A percentile compares a stretch with the other conserved stretches of the same genome.
Conservation (phyloP, 371 early-diverging fungal species). For the Basidiobolus meristosporus region DNA sequence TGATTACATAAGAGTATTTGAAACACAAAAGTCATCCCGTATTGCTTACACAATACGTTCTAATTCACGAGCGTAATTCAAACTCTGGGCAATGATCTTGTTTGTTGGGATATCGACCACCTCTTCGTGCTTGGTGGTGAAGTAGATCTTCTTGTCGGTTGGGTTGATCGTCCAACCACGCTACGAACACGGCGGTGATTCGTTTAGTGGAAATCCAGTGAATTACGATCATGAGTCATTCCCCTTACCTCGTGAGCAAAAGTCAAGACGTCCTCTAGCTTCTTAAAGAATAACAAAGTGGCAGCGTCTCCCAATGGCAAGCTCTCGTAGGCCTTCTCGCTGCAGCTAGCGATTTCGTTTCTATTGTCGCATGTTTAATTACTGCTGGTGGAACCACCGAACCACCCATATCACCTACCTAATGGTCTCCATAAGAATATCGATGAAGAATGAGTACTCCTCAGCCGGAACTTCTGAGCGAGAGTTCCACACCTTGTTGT, state of each 20-base stretch:
- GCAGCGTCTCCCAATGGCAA: slow-evolving; percentile 77
- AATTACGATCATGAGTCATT: background rate
- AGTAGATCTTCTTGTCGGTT: slow-evolving; percentile 59
- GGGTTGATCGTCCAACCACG: slow-evolving; percentile 74
- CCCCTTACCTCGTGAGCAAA: slow-evolving; percentile 53
- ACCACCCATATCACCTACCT: slow-evolving; percentile 25
- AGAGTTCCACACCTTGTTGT: slow-evolving; percentile 86
- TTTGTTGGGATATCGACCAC: slow-evolving; percentile 58
- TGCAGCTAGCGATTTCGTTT: slow-evolving; percentile 86
- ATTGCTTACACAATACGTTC: slow-evolving; percentile 79
- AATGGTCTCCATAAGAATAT: slow-evolving; percentile 80
- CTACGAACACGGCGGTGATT: slow-evolving; percentile 10
- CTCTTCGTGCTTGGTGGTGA: slow-evolving; percentile 37
- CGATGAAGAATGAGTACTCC: slow-evolving; percentile 82
- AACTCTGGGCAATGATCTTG: slow-evolving; percentile 60
- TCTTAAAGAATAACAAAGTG: slow-evolving; percentile 69
- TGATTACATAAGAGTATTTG: too few species aligned
- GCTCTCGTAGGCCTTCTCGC: slow-evolving; percentile 74
- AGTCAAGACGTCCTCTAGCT: slow-evolving; percentile 45
- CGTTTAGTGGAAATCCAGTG: background rate
- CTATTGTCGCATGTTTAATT: slow-evolving; percentile 12
- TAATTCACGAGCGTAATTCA: slow-evolving; percentile 83
- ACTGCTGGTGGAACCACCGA: background rate
- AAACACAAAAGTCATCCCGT: too few species aligned
- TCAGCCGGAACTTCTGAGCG: slow-evolving; percentile 69